Percentiles rank a stretch among this genome's conserved stretches.
Conservation (phyloP, 2,329 filamentous ascomycete genomes). For the Hypoxylon rubiginosum region DNA sequence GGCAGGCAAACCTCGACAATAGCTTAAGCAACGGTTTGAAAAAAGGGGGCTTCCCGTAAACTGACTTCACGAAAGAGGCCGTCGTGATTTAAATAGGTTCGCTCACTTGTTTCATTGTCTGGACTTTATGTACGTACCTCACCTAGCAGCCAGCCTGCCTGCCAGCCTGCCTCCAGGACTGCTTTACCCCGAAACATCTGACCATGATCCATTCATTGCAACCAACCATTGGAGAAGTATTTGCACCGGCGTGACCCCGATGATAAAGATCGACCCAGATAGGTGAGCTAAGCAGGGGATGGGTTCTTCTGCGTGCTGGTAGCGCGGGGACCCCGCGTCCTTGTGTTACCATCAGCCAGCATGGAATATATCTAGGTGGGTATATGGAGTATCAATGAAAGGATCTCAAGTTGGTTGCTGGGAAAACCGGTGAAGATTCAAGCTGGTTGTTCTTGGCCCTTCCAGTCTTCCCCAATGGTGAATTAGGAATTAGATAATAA, state of each 20-base stretch:
- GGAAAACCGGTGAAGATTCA: background rate
- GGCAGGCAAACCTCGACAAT: background rate
- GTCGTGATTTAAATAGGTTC: slow-evolving; percentile 4
- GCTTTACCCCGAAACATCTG: background rate
- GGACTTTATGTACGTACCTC: too few species aligned
- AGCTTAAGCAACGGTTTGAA: background rate
- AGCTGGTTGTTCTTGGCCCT: background rate
- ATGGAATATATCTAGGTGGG: too few species aligned
- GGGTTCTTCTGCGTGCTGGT: slow-evolving; percentile 8
- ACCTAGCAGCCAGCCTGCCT: background rate
- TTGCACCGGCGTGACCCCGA: slow-evolving; percentile 20
- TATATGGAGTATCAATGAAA: background rate
- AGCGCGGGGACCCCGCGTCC: slow-evolving; percentile 35
- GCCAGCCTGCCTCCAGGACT: background rate
- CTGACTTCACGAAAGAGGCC: background rate
- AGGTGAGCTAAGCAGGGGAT: slow-evolving; percentile 4
- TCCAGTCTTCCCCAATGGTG: background rate
- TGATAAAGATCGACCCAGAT: slow-evolving; percentile 10
- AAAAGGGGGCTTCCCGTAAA: background rate
- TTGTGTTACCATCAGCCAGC: background rate
- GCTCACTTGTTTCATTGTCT: slow-evolving; percentile 11
- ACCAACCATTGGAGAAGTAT: slow-evolving; percentile 9
- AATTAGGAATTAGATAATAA: background rate
- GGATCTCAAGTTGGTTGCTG: background rate
- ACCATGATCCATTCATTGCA: background rate